Evolutionary conservation across 73 alveolate species (phyloP).

Genomic region (Paramecium tetraurelia): DNA sequence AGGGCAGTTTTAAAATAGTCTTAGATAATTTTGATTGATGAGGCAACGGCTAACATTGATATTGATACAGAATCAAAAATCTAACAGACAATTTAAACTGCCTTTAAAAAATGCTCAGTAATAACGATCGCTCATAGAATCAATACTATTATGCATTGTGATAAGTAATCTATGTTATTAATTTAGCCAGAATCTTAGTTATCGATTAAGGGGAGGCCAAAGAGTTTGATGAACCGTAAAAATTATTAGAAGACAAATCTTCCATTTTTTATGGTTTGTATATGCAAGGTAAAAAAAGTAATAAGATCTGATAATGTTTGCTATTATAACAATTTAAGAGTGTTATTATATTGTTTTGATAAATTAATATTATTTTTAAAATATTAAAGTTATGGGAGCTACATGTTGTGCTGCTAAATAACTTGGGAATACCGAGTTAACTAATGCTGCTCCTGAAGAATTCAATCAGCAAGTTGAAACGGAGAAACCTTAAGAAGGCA

Average conservation of each 20-base stretch:
- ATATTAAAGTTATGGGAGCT: slow-evolving; percentile 17
- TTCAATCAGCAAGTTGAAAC: neutral
- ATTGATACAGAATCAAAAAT: slow-evolving; percentile 78
- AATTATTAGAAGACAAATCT: neutral
- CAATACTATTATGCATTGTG: slow-evolving; percentile 72
- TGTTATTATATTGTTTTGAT: neutral
- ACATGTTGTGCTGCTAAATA: neutral
- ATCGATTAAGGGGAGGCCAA: slow-evolving; percentile 61
- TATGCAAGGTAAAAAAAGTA: neutral
- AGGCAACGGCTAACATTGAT: slow-evolving; percentile 93
- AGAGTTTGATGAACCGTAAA: slow-evolving; percentile 50
- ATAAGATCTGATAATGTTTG: neutral
- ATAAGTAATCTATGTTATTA: neutral
- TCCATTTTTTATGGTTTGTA: slow-evolving; percentile 30
- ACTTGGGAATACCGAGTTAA: neutral
- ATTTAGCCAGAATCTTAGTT: slow-evolving; percentile 43
- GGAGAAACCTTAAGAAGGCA: neutral
- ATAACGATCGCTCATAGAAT: slow-evolving; percentile 83
- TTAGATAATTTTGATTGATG: slow-evolving; percentile 82
- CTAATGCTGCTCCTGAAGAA: neutral
- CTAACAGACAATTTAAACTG: slow-evolving; percentile 66
- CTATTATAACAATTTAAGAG: neutral
- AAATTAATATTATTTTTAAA: neutral
- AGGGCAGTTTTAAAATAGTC: slow-evolving; percentile 77
- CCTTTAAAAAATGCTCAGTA: slow-evolving; percentile 69